Evolutionary conservation across 2,329 filamentous ascomycete species (phyloP).

Genomic region (Aspergillus sp.): DNA sequence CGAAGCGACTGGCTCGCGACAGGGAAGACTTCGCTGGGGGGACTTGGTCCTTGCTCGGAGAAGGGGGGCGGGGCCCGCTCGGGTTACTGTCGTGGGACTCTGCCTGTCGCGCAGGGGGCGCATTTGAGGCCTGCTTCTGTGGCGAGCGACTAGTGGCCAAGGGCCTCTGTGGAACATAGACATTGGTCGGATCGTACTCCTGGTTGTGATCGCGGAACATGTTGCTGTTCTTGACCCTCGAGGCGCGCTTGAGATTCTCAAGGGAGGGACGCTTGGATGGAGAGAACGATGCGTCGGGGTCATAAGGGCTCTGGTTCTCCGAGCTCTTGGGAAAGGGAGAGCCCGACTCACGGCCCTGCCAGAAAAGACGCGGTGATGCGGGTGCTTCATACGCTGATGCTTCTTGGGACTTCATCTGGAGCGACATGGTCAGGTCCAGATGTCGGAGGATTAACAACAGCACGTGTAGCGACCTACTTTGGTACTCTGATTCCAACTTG

Average conservation of each 20-base stretch:
- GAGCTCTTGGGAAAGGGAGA: constrained; percentile 64
- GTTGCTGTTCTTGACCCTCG: constrained; percentile 95
- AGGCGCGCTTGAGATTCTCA: constrained; percentile 91
- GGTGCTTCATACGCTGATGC: constrained; percentile 67
- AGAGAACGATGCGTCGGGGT: constrained; percentile 65
- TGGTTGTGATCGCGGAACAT: constrained; percentile 93
- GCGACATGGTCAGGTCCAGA: constrained; percentile 26
- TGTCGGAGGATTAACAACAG: not conserved
- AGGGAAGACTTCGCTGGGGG: constrained; percentile 92
- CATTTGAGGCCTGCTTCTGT: constrained; percentile 66
- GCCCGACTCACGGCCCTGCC: constrained; percentile 74
- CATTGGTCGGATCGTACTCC: constrained; percentile 81
- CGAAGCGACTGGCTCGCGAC: constrained; percentile 62
- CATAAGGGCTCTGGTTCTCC: constrained; percentile 68
- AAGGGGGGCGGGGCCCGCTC: constrained; percentile 42
- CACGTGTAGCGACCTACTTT: constrained; percentile 58
- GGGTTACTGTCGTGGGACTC: constrained; percentile 19
- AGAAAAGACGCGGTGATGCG: constrained; percentile 82
- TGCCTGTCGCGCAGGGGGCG: constrained; percentile 54
- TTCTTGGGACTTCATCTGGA: constrained; percentile 73
- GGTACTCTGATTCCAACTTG: constrained; percentile 76
- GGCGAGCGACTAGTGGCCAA: constrained; percentile 65
- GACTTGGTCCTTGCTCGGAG: constrained; percentile 67
- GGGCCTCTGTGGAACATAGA: constrained; percentile 79
- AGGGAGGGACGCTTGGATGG: constrained; percentile 84